Percentiles rank a stretch among this genome's conserved stretches.
Conservation (phyloP, 495 filamentous ascomycete species). For the Aspergillus egyptiacus region DNA sequence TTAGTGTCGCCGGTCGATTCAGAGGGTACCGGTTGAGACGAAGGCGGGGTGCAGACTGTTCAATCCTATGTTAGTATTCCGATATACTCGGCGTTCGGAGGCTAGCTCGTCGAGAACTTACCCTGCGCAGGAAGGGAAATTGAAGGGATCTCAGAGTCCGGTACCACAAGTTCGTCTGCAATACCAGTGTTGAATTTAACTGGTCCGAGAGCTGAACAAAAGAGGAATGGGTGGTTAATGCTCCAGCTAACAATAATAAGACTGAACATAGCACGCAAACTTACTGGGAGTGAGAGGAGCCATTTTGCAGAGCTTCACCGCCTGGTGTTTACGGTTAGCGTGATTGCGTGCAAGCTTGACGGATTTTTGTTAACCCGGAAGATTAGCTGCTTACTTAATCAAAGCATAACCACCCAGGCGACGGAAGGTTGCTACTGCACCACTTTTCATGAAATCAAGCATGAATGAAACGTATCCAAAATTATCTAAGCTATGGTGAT, state of each 20-base stretch:
- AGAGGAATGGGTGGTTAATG: background rate
- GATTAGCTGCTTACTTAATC: constrained; percentile 1
- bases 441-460: background rate
- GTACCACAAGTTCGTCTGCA: constrained; percentile 7
- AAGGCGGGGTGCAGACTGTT: constrained; percentile 11
- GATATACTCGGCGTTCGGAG: background rate
- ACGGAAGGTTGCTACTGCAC: too few relatives aligned
- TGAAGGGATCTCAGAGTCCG: constrained; percentile 12
- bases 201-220: constrained; percentile 10
- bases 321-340: constrained; percentile 15
- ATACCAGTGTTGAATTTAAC: constrained; percentile 7
- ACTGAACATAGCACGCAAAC: constrained; percentile 13
- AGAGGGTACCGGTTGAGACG: background rate
- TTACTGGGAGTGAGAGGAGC: constrained; percentile 17
- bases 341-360: background rate
- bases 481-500: constrained; percentile 9
- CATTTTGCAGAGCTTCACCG: constrained; percentile 22
- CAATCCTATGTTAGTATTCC: constrained; percentile 7
- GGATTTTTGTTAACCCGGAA: constrained; percentile 5
- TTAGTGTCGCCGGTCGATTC: background rate
- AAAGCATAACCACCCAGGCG: too few relatives aligned
- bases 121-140: constrained; percentile 10
- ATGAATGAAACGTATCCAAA: constrained; percentile 8
- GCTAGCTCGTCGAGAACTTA: constrained; percentile 3
- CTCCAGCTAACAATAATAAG: background rate